Percentiles rank a stretch among this genome's conserved stretches.
These are phyloP conservation scores for Penicillium roqueforti DNA, from an alignment of 495 filamentous ascomycete genomes.

Conservation along the genomic window DNA sequence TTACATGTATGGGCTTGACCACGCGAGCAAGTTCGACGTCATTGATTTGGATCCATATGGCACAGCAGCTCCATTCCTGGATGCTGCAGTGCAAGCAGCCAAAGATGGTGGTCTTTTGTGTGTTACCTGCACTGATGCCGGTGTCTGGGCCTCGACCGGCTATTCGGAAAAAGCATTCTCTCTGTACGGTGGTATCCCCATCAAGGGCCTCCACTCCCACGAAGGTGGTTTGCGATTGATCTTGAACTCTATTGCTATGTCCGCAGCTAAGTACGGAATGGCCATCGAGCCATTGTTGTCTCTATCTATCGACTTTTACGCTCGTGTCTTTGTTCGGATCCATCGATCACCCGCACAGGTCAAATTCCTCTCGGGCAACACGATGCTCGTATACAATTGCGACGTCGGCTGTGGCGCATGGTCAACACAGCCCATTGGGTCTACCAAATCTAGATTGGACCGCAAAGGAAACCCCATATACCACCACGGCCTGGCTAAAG, in stretches of 20 bases:
- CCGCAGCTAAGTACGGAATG: constrained; percentile 82
- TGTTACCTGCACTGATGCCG: constrained; percentile 94
- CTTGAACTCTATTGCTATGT: constrained; percentile 68
- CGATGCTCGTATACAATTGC: constrained; percentile 90
- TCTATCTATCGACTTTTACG: constrained; percentile 92
- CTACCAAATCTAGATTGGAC: constrained; percentile 56
- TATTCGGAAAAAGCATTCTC: constrained; percentile 91
- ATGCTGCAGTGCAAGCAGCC: constrained; percentile 79
- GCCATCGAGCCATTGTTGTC: constrained; percentile 88
- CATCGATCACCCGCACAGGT: constrained; percentile 73
- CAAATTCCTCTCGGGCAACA: constrained; percentile 83
- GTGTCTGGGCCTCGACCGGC: constrained; percentile 86
- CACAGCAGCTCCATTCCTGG: constrained; percentile 83
- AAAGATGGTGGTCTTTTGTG: constrained; percentile 86
- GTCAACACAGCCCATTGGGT: constrained; percentile 69
- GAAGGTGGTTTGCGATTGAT: constrained; percentile 88
- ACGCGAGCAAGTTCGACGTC: constrained; percentile 64
- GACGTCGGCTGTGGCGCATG: constrained; percentile 86
- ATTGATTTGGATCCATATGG: constrained; percentile 98
- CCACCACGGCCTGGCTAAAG: constrained; percentile 69
- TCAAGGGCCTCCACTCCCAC: constrained; percentile 79
- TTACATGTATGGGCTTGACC: constrained; percentile 76
- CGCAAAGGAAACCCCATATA: constrained; percentile 68
- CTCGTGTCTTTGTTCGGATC: constrained; percentile 83
- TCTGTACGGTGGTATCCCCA: constrained; percentile 81